Conservation (phyloP, 2,329 filamentous ascomycete species). For the Pyrenophora tritici-repentis region DNA sequence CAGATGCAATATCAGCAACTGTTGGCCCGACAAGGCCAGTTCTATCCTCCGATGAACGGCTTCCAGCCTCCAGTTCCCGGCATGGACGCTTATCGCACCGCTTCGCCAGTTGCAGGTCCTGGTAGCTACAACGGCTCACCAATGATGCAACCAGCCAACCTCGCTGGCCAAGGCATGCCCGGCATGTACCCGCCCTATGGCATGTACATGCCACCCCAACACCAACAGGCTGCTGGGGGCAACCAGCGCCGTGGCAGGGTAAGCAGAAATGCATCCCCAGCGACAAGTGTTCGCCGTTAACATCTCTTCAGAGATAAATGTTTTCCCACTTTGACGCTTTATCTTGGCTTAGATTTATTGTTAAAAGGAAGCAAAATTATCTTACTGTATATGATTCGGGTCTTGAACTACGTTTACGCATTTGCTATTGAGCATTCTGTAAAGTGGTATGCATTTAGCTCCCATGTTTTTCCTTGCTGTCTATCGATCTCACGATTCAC, state of each 20-base stretch:
- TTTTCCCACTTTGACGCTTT: neutral
- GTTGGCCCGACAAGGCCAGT: slow-evolving; percentile 54
- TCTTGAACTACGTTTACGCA: slow-evolving; percentile 23
- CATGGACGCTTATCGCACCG: slow-evolving; percentile 52
- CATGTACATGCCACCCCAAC: slow-evolving; percentile 56
- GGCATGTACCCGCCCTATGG: slow-evolving; percentile 53
- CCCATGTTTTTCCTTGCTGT: slow-evolving; percentile 5
- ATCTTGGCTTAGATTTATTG: slow-evolving; percentile 8
- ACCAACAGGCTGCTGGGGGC: slow-evolving; percentile 51
- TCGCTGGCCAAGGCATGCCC: slow-evolving; percentile 47
- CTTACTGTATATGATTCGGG: slow-evolving; percentile 35
- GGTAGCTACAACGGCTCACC: slow-evolving; percentile 47
- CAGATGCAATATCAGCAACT: slow-evolving; percentile 64
- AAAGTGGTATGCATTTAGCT: slow-evolving; percentile 20
- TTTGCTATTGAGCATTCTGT: slow-evolving; percentile 24
- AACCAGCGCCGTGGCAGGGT: slow-evolving; percentile 60
- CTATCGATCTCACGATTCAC: slow-evolving; percentile 13
- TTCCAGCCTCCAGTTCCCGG: slow-evolving; percentile 48
- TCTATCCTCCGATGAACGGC: slow-evolving; percentile 54
- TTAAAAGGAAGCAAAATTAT: slow-evolving; percentile 20
- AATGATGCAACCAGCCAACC: slow-evolving; percentile 56
- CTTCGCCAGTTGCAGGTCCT: slow-evolving; percentile 48
- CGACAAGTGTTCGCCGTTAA: slow-evolving; percentile 28
- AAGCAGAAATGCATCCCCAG: slow-evolving; percentile 44
- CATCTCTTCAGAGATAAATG: slow-evolving; percentile 36